A percentile compares a stretch with the other conserved stretches of the same genome.
These are phyloP conservation scores for Hanseniaspora nectarophila DNA, from an alignment of 805 yeast genomes.

Conservation along the genomic window DNA sequence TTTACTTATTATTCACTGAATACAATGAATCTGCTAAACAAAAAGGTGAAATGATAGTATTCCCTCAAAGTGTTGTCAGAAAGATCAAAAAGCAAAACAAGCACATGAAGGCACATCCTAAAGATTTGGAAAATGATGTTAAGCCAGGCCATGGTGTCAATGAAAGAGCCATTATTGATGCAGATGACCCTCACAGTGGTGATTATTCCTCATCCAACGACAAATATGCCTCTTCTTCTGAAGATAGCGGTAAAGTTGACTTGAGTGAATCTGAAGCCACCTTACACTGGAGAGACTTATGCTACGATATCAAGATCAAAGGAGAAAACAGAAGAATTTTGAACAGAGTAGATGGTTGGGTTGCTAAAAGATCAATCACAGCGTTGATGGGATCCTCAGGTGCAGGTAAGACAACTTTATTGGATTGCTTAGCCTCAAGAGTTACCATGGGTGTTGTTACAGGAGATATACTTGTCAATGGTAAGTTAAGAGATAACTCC, in stretches of 20 bases:
- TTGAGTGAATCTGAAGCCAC: constrained; percentile 33
- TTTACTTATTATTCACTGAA: constrained; percentile 47
- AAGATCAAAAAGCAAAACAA: constrained; percentile 35
- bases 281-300: constrained; percentile 62
- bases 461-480: constrained; percentile 50
- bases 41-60: constrained; percentile 55
- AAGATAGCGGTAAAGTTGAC: background rate
- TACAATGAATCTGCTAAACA: constrained; percentile 43
- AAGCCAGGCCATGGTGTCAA: constrained; percentile 22
- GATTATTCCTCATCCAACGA: background rate
- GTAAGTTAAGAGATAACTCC: constrained; percentile 40
- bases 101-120: constrained; percentile 20
- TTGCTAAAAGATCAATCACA: constrained; percentile 62
- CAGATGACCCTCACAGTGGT: background rate
- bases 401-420: constrained; percentile 63
- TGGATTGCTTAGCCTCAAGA: constrained; percentile 54
- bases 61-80: constrained; percentile 39
- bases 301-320: constrained; percentile 52
- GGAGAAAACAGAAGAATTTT: constrained; percentile 44
- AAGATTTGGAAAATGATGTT: constrained; percentile 19
- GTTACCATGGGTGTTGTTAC: constrained; percentile 52
- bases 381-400: constrained; percentile 66
- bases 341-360: constrained; percentile 59
- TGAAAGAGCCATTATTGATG: constrained; percentile 1
- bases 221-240: constrained; percentile 7